Percentiles rank a stretch among this genome's conserved stretches.
These are phyloP conservation scores for Glebionis coronaria DNA, from an alignment of 129 eudicot species.

Conservation along the genomic window DNA sequence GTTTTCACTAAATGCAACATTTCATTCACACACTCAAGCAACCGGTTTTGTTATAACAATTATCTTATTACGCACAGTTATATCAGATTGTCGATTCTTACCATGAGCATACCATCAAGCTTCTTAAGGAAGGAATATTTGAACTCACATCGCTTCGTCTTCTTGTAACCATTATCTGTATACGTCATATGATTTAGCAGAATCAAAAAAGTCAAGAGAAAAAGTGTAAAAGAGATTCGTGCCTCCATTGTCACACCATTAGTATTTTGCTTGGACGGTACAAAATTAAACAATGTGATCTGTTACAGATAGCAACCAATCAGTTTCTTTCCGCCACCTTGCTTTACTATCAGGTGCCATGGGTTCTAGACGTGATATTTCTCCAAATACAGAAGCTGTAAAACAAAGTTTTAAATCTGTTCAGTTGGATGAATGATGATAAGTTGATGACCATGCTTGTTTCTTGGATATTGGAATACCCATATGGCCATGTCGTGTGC, in stretches of 20 bases:
- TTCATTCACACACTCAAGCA: too few relatives aligned
- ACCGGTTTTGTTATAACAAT: too few relatives aligned
- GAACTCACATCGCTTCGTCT: constrained; percentile 63
- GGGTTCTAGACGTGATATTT: too few relatives aligned
- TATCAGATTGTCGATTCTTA: constrained; percentile 25
- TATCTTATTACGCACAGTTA: too few relatives aligned
- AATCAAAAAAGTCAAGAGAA: neutral
- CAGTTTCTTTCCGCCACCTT: too few relatives aligned
- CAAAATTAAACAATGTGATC: constrained; percentile 81
- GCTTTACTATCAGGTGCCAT: too few relatives aligned
- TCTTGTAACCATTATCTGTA: constrained; percentile 70
- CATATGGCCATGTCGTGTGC: neutral
- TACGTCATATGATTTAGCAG: neutral
- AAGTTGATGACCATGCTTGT: neutral
- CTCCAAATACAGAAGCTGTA: too few relatives aligned
- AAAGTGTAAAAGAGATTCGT: constrained; percentile 5
- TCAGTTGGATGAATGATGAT: neutral
- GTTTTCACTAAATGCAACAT: neutral
- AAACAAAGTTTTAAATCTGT: neutral
- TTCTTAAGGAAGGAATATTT: constrained; percentile 74
- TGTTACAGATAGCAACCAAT: constrained; percentile 80
- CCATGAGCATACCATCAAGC: constrained; percentile 90
- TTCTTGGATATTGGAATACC: neutral
- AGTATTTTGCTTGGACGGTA: constrained; percentile 63
- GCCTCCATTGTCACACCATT: constrained; percentile 84